Conservation (phyloP, 2,329 filamentous ascomycete genomes). For the Venturiaceae sp. region DNA sequence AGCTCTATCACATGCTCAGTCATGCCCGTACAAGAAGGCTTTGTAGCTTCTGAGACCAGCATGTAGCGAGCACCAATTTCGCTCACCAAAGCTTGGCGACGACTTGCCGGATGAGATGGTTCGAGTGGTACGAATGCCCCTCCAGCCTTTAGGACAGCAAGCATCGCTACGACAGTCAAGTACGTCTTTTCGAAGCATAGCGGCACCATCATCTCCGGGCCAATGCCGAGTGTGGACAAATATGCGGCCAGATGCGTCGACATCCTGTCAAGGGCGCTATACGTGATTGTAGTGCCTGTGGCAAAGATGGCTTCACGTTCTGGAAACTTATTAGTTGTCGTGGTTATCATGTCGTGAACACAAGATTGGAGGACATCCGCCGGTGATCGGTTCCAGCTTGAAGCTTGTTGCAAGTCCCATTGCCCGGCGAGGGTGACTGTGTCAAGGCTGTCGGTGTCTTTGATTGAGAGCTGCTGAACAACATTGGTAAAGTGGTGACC, state of each 20-base stretch:
- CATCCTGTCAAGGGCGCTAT: conserved; percentile 57
- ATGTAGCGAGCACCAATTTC: background rate
- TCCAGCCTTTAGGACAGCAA: conserved; percentile 74
- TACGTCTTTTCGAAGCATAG: conserved; percentile 79
- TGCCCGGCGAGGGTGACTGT: too few relatives aligned
- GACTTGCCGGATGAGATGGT: conserved; percentile 61
- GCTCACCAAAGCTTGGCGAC: conserved; percentile 44
- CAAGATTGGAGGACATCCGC: background rate
- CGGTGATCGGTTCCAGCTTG: background rate
- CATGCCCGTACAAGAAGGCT: background rate
- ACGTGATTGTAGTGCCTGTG: conserved; percentile 39
- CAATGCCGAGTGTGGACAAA: conserved; percentile 39
- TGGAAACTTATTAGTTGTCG: background rate
- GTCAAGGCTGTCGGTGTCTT: background rate
- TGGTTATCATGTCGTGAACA: background rate
- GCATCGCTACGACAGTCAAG: conserved; percentile 70
- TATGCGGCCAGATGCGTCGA: conserved; percentile 65
- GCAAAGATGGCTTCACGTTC: conserved; percentile 8
- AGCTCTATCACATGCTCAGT: background rate
- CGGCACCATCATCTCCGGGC: conserved; percentile 55
- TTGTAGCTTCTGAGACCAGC: too few relatives aligned
- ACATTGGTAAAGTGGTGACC: background rate
- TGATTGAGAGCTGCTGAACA: background rate
- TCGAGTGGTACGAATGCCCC: conserved; percentile 76
- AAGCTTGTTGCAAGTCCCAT: background rate